Conservation (phyloP, 345 rosid species). For the Pugionium dolabratum region DNA sequence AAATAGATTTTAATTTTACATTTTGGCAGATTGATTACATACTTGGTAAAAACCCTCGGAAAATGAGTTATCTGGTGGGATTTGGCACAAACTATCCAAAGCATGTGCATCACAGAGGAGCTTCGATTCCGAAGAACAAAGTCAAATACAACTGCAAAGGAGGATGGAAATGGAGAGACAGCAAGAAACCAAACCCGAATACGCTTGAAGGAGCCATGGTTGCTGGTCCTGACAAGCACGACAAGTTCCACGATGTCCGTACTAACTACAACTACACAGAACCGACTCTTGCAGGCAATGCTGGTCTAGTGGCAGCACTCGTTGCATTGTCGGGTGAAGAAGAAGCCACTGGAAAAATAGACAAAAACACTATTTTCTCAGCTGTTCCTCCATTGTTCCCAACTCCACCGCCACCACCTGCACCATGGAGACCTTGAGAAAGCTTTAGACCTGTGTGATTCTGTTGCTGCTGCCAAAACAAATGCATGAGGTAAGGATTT, state of each 20-base stretch:
- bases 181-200: conserved; percentile 78
- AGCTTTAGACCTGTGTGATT: conserved; percentile 17
- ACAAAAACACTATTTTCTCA: conserved; percentile 92
- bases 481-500: conserved; percentile 23
- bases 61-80: conserved; percentile 93
- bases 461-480: conserved; percentile 9
- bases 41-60: conserved; percentile 89
- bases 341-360: conserved; percentile 52
- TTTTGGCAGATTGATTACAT: conserved; percentile 75
- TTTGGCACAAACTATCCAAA: conserved; percentile 76
- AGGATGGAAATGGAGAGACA: conserved; percentile 98
- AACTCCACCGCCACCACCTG: conserved; percentile 95
- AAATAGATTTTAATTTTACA: not conserved
- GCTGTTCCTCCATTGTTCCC: conserved; percentile 96
- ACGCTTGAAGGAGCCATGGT: conserved; percentile 93
- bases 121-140: conserved; percentile 87
- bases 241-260: conserved; percentile 84
- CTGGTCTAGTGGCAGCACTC: conserved; percentile 91
- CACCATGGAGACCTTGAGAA: conserved; percentile 92
- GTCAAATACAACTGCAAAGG: conserved; percentile 85
- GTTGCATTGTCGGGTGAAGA: conserved; percentile 84
- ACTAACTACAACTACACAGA: conserved; percentile 92
- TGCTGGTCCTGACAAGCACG: conserved; percentile 94
- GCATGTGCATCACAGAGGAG: conserved; percentile 90
- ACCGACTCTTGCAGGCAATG: conserved; percentile 92